A percentile compares a stretch with the other conserved stretches of the same genome.
These are phyloP conservation scores for Manihot esculenta DNA, from an alignment of 441 rosid genomes.

Conservation along the genomic window DNA sequence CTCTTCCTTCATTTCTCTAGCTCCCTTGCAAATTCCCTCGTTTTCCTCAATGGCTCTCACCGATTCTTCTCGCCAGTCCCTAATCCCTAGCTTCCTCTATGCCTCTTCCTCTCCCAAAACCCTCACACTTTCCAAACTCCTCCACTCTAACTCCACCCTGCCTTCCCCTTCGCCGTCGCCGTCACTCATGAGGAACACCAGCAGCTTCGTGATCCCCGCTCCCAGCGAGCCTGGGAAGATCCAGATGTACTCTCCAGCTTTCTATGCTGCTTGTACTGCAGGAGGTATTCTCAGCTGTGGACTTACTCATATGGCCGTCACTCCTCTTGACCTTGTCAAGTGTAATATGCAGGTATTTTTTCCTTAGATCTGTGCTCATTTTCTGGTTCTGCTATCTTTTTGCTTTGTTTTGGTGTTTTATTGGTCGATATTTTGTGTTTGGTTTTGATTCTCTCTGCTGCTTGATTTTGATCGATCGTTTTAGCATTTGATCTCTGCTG, in stretches of 20 bases:
- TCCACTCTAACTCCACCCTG: conserved; percentile 11
- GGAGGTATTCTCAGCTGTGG: conserved; percentile 98
- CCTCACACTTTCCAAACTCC: conserved; percentile 27
- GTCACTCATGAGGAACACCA: conserved; percentile 29
- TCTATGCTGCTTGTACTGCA: conserved; percentile 88
- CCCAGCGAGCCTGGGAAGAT: conserved; percentile 82
- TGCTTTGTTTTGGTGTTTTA: background rate
- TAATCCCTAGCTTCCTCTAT: conserved; percentile 81
- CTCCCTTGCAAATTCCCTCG: background rate
- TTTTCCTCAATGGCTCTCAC: conserved; percentile 37
- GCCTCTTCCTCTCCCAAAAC: conserved; percentile 36
- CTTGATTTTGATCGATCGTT: background rate
- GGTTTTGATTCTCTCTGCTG: background rate
- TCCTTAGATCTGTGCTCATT: conserved; percentile 6
- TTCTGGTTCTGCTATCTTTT: background rate
- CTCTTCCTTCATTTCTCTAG: background rate
- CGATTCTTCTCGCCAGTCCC: conserved; percentile 54
- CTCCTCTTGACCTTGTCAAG: conserved; percentile 99
- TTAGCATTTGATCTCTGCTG: background rate
- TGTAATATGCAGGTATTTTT: conserved; percentile 93
- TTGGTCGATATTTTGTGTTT: background rate
- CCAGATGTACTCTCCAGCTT: conserved; percentile 92
- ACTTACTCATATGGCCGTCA: conserved; percentile 90
- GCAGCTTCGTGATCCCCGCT: conserved; percentile 52
- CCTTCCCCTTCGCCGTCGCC: conserved; percentile 20